Conservation (phyloP, 164 flowering plant genomes). For the Brasenia schreberi region DNA sequence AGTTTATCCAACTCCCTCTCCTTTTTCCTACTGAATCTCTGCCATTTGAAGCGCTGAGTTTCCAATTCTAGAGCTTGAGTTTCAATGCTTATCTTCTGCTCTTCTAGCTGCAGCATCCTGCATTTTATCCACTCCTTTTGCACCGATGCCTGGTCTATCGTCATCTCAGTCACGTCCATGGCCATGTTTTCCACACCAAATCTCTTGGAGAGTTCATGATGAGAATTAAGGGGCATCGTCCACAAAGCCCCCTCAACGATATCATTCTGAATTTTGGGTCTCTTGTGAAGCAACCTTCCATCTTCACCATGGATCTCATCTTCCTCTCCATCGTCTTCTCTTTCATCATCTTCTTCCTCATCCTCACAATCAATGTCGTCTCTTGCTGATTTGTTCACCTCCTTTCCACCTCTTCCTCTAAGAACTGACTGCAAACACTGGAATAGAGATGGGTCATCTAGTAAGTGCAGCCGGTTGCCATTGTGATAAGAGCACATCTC, state of each 20-base stretch:
- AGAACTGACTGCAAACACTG: slow-evolving; percentile 27
- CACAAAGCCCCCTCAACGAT: slow-evolving; percentile 16
- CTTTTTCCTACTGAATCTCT: slow-evolving; percentile 58
- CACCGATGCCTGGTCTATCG: slow-evolving; percentile 16
- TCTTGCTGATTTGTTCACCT: slow-evolving; percentile 11
- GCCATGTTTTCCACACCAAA: neutral
- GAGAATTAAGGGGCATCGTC: neutral
- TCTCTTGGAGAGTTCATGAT: slow-evolving; percentile 6
- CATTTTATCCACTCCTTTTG: slow-evolving; percentile 57
- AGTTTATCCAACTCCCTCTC: slow-evolving; percentile 58
- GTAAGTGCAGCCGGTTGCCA: slow-evolving; percentile 33
- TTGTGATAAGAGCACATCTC: slow-evolving; percentile 93
- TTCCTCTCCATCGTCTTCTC: slow-evolving; percentile 4
- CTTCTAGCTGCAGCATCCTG: slow-evolving; percentile 39
- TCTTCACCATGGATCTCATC: slow-evolving; percentile 6
- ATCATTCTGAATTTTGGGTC: slow-evolving; percentile 9
- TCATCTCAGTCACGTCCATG: slow-evolving; percentile 8
- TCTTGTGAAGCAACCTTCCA: slow-evolving; percentile 9
- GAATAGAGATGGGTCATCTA: slow-evolving; percentile 18
- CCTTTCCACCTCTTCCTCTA: slow-evolving; percentile 8
- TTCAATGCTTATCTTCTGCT: slow-evolving; percentile 36
- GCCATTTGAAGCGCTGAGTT: slow-evolving; percentile 70
- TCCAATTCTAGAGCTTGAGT: slow-evolving; percentile 52
- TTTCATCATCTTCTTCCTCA: slow-evolving; percentile 14
- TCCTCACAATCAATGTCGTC: slow-evolving; percentile 15